Percentiles rank a stretch among this genome's conserved stretches.
These are phyloP conservation scores for Plenodomus tracheiphilus DNA, from an alignment of 2,329 filamentous ascomycete genomes.

Conservation along the genomic window DNA sequence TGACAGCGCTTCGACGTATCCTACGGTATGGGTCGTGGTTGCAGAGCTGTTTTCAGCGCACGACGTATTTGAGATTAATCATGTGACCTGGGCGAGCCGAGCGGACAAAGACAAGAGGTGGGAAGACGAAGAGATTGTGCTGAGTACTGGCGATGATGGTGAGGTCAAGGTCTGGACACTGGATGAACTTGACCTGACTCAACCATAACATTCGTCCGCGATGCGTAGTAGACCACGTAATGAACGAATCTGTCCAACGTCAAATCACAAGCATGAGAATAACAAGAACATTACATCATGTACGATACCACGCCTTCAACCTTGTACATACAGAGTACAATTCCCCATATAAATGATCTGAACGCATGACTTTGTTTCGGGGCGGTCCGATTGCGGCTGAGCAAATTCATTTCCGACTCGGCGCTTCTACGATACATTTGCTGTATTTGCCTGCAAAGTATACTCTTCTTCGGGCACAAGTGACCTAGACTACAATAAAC, in stretches of 20 bases:
- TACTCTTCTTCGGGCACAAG: not conserved
- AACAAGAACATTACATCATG: too few relatives aligned
- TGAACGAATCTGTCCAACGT: not conserved
- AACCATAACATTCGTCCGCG: not conserved
- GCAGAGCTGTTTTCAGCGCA: conserved; percentile 74
- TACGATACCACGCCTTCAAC: too few relatives aligned
- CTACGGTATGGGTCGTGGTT: conserved; percentile 71
- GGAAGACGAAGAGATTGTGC: conserved; percentile 78
- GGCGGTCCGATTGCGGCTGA: not conserved
- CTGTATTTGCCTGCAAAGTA: not conserved
- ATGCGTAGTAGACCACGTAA: not conserved
- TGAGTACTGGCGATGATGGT: conserved; percentile 93
- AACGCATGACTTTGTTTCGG: not conserved
- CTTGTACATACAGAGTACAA: too few relatives aligned
- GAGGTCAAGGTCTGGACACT: conserved; percentile 78
- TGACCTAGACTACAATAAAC: not conserved
- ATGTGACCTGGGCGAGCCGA: conserved; percentile 82
- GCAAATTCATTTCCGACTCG: not conserved
- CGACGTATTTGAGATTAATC: conserved; percentile 92
- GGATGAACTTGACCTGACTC: conserved; percentile 8
- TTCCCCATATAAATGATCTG: not conserved
- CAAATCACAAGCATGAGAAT: too few relatives aligned
- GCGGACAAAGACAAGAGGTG: conserved; percentile 66
- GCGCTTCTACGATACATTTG: not conserved
- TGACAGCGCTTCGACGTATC: conserved; percentile 15